These are phyloP conservation scores for Cryoendolithus antarcticus DNA, from an alignment of 2,329 filamentous ascomycete genomes.

Conservation along the genomic window DNA sequence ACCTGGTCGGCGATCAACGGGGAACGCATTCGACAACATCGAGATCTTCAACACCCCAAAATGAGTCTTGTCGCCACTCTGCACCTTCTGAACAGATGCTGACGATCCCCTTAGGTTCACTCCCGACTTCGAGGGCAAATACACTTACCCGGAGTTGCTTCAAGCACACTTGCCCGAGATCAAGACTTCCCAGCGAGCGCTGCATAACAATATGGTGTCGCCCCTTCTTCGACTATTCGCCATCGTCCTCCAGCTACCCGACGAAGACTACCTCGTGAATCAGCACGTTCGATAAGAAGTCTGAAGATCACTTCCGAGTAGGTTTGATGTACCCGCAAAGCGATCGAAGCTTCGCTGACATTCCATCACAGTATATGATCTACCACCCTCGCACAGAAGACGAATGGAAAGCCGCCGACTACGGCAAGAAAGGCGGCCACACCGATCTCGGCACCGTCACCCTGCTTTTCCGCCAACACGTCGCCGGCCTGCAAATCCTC, in stretches of 20 bases:
- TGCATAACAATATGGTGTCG: conserved; percentile 44
- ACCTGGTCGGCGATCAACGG: conserved; percentile 6
- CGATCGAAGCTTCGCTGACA: conserved; percentile 29
- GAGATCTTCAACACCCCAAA: conserved; percentile 51
- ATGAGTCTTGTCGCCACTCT: conserved; percentile 15
- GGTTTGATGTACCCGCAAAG: conserved; percentile 35
- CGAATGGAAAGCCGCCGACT: conserved; percentile 10
- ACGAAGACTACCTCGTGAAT: conserved; percentile 44
- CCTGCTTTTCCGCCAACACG: conserved; percentile 29
- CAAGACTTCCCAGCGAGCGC: conserved; percentile 39
- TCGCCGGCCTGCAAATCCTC: conserved; percentile 26
- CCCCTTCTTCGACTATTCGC: conserved; percentile 49
- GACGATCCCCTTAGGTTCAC: conserved; percentile 20
- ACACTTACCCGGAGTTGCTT: conserved; percentile 35
- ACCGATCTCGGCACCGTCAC: conserved; percentile 31
- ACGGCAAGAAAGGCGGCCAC: conserved; percentile 20
- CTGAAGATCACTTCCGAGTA: conserved; percentile 46
- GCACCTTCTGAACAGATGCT: conserved; percentile 7
- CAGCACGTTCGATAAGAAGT: conserved; percentile 45
- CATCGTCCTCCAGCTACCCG: conserved; percentile 46
- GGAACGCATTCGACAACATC: conserved; percentile 36
- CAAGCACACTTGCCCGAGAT: conserved; percentile 42
- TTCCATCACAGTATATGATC: conserved; percentile 31
- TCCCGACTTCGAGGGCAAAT: conserved; percentile 29
- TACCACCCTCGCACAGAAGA: conserved; percentile 15